These are phyloP conservation scores for Hirsutella rhossiliensis DNA, from an alignment of 2,329 filamentous ascomycete genomes.

Conservation along the genomic window DNA sequence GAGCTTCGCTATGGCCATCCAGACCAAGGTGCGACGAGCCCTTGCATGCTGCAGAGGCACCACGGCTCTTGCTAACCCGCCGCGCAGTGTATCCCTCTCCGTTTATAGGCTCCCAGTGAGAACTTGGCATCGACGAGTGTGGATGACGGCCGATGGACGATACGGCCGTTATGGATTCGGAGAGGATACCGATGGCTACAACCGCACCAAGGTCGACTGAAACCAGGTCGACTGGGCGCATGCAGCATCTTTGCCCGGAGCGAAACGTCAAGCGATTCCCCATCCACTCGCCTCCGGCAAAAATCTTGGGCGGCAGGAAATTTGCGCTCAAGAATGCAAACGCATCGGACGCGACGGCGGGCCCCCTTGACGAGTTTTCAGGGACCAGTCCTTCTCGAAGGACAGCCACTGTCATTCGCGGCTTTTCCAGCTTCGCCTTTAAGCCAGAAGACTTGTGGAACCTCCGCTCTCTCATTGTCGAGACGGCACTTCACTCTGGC, in stretches of 20 bases:
- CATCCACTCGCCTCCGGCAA: not conserved
- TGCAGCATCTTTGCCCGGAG: conserved; percentile 25
- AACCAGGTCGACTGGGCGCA: conserved; percentile 19
- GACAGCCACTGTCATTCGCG: conserved; percentile 12
- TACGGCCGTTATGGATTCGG: conserved; percentile 17
- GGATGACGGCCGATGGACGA: conserved; percentile 16
- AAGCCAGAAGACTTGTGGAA: conserved; percentile 48
- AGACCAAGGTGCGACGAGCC: not conserved
- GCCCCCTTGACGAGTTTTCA: conserved; percentile 18
- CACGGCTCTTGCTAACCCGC: not conserved
- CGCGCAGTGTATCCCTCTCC: conserved; percentile 12
- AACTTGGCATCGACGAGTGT: conserved; percentile 14
- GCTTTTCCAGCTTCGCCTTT: conserved; percentile 38
- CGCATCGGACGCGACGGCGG: conserved; percentile 2
- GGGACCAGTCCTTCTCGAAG: conserved; percentile 12
- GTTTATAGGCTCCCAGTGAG: conserved; percentile 18
- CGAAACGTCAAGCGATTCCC: conserved; percentile 40
- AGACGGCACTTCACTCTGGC: conserved; percentile 46
- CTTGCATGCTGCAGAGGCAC: not conserved
- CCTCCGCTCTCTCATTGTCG: conserved; percentile 51
- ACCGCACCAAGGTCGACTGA: conserved; percentile 16
- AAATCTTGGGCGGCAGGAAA: conserved; percentile 7
- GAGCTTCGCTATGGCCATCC: not conserved
- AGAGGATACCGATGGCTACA: conserved; percentile 13
- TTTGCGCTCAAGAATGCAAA: conserved; percentile 9